phyloP scores from a whole-genome alignment of 2,329 filamentous ascomycete genomes.

The Botrytis squamosa region DNA sequence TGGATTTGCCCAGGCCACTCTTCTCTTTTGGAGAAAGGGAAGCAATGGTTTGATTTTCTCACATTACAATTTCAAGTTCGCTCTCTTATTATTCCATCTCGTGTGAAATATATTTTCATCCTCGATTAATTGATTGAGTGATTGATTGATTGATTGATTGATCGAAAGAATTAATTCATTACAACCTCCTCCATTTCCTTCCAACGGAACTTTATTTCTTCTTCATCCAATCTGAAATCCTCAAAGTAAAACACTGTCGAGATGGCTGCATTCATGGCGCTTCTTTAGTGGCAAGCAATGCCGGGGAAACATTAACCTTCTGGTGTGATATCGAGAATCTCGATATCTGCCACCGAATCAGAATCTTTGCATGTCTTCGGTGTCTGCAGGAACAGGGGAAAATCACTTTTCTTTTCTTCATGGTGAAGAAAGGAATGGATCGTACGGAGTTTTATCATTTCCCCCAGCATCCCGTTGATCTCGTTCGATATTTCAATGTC shows the following conservation, averaged over 20 bases:
- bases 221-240: not conserved
- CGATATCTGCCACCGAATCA: conserved; percentile 4
- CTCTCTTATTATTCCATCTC: not conserved
- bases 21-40: not conserved
- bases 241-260: conserved; percentile 4
- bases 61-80: not conserved
- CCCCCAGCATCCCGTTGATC: not conserved
- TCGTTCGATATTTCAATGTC: not conserved
- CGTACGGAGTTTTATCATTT: not conserved
- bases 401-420: not conserved
- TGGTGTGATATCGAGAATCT: not conserved
- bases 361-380: not conserved
- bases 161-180: too few species aligned
- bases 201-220: not conserved
- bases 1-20: not conserved
- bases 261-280: conserved; percentile 19
- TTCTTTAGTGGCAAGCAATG: conserved; percentile 17
- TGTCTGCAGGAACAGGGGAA: conserved; percentile 17
- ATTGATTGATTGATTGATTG: too few species aligned
- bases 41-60: not conserved
- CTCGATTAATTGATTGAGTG: too few species aligned
- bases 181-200: not conserved
- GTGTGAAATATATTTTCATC: not conserved
- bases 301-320: conserved; percentile 9
- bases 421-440: not conserved